Conservation (phyloP, 768 basidiomycete species). For the Russula sp. region DNA sequence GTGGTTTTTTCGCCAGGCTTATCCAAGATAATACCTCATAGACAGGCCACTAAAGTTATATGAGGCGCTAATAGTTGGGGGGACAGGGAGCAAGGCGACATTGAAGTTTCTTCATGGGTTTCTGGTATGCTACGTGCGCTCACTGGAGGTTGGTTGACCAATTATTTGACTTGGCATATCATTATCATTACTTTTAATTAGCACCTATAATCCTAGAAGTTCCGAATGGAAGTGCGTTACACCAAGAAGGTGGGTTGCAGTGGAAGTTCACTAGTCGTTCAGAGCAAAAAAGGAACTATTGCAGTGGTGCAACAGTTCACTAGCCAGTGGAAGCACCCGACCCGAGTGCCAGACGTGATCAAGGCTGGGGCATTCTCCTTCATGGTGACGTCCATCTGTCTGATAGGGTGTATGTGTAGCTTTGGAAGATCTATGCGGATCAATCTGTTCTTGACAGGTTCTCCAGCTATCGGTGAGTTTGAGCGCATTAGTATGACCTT, state of each 20-base stretch:
- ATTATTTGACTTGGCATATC: not conserved
- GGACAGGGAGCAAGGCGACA: conserved; percentile 12
- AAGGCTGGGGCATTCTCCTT: conserved; percentile 7
- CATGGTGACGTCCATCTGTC: not conserved
- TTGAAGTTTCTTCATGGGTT: not conserved
- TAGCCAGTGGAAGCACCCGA: conserved; percentile 22
- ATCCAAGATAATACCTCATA: not conserved
- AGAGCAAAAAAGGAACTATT: not conserved
- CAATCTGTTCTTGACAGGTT: conserved; percentile 18
- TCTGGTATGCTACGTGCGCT: conserved; percentile 16
- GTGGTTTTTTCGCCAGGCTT: not conserved
- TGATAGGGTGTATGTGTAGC: conserved; percentile 1
- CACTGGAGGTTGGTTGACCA: conserved; percentile 1
- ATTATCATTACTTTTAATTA: not conserved
- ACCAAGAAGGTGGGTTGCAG: conserved; percentile 10
- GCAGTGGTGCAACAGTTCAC: conserved; percentile 23
- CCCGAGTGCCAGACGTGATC: conserved; percentile 13
- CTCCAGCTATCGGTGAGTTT: conserved; percentile 22
- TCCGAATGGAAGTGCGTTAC: not conserved
- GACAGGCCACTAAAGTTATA: not conserved
- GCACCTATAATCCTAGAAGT: conserved; percentile 17
- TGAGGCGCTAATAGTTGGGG: conserved; percentile 15
- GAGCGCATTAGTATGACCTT: not conserved
- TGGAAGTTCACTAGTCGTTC: not conserved
- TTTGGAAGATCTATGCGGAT: conserved; percentile 23